Base-by-base conservation (phyloP, 169 alveolate genomes). In the Amoebophrya sp. region DNA sequence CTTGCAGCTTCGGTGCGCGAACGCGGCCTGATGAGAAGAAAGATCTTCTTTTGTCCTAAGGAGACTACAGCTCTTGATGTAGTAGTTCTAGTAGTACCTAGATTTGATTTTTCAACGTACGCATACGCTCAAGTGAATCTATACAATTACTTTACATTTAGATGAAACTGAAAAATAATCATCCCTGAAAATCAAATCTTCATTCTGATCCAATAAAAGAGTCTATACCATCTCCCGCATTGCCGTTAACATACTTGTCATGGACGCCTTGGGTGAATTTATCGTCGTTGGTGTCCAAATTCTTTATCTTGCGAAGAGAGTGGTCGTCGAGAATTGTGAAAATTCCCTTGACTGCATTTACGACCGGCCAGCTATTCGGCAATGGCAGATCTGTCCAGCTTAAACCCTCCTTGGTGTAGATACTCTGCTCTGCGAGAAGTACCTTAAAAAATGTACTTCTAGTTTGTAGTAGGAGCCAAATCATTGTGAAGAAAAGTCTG, bases 321-420 rank as follows among this genome's bases (percentile, higher is more conserved):
- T 65, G 83, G 83, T 65, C 83, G 83, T 65, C 83, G 33, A 65
- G 83, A 26, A 65, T 65, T 10, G 83, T 65, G 83, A 65, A 26
- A 6, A 65, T 26, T 0, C 83, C 83, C 33, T 65, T 65, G 36
- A 65, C 26, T 29, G 36, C 12, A 18, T 65, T 65, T 36, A 65
- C 83, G 33, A 65, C 83, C 36, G 83, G 83, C 83, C 83, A 65
- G 83, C 83, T 65, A 36, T 65, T 65, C 83, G 83, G 83, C 33
- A 65, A 0, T 1, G 12, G 3, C 83, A 65, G 83, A 29, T 65
- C 83, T 29, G 36, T 65, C 83, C 83, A 65, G 39, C 2, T 10
- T 6, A 65, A 18, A 6, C 83, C 83, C 83, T 65, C 83, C 83
- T 65, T 65, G 36, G 83, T 0, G 83, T 65, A 65, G 33, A 65